These are phyloP conservation scores for Diaporthe sp. DNA, from an alignment of 2,329 filamentous ascomycete species.

Conservation along the genomic window DNA sequence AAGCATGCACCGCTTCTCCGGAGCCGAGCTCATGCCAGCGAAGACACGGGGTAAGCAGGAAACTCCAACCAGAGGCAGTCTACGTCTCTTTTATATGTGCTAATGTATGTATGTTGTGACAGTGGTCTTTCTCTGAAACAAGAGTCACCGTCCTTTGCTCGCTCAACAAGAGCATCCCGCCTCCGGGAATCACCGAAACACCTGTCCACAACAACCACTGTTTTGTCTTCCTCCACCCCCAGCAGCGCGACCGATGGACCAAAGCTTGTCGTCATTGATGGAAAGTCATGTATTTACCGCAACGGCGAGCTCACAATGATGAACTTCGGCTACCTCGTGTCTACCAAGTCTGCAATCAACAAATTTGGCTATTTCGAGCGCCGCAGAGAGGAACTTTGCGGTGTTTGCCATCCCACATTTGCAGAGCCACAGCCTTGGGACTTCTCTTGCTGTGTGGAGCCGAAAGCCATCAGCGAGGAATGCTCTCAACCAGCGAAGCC, in stretches of 20 bases:
- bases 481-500: background rate
- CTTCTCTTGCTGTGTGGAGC: background rate
- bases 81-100: background rate
- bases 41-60: background rate
- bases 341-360: background rate
- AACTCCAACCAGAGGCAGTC: background rate
- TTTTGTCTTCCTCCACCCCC: background rate
- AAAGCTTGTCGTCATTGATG: background rate
- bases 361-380: background rate
- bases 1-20: fast-evolving
- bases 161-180: background rate
- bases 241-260: background rate
- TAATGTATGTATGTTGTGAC: background rate
- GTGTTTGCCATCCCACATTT: background rate
- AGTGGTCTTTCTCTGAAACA: background rate
- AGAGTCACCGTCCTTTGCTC: background rate
- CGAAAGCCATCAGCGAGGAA: background rate
- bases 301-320: background rate
- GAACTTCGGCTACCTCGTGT: background rate
- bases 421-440: background rate
- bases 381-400: background rate
- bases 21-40: background rate
- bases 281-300: background rate
- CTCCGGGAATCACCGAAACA: background rate
- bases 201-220: background rate